These are phyloP conservation scores for Leucaena leucocephala DNA, from an alignment of 306 rosid species.

Conservation along the genomic window DNA sequence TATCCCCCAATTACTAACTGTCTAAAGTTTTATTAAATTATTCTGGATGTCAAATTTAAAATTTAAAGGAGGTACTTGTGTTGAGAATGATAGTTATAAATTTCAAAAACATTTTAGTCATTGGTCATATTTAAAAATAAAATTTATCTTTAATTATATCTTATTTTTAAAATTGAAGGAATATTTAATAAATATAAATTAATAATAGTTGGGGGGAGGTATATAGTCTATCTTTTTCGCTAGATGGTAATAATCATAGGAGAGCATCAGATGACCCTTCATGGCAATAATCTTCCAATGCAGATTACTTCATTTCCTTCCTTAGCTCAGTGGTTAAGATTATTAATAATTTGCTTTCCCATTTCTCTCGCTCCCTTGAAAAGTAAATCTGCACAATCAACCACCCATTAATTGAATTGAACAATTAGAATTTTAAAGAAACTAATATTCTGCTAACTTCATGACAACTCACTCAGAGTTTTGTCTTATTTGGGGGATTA, in stretches of 20 bases:
- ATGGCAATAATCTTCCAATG: background rate
- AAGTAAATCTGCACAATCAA: background rate
- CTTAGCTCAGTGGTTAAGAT: background rate
- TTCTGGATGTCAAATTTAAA: too few relatives aligned
- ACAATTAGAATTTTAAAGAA: constrained; percentile 5
- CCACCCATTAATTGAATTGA: background rate
- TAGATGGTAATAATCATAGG: background rate
- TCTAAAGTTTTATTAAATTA: too few relatives aligned
- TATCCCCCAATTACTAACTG: background rate
- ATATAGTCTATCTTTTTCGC: background rate
- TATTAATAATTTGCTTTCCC: background rate
- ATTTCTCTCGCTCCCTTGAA: background rate
- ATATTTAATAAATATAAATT: too few relatives aligned
- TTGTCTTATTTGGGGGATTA: background rate
- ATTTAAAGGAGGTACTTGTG: too few relatives aligned
- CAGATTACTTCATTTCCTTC: too few relatives aligned
- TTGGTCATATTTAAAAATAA: too few relatives aligned
- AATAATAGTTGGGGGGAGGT: too few relatives aligned
- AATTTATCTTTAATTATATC: too few relatives aligned
- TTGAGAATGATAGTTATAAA: too few relatives aligned
- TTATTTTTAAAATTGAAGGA: too few relatives aligned
- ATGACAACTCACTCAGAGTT: constrained; percentile 36
- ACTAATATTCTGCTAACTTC: background rate
- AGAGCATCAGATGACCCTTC: background rate
- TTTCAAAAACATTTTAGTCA: too few relatives aligned